Base-by-base conservation (phyloP, 257 asterid species). In the Solanum chilense region DNA sequence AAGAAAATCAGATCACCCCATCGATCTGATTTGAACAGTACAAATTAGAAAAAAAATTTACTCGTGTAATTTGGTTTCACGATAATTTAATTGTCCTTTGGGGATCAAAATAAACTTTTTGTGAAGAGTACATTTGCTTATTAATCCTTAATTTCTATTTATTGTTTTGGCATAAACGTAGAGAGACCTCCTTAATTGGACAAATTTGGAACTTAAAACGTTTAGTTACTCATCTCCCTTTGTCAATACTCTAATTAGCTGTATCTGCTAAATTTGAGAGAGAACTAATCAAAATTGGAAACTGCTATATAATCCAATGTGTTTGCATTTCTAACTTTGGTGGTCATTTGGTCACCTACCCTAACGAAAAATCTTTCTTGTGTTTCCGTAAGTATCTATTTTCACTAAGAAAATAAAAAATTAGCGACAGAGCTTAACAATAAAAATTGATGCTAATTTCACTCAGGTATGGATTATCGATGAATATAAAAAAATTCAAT, bases 301-400 rank as follows among this genome's bases (percentile, higher is more conserved):
- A 80, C 6, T 29, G 64, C 5, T 47, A 8, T 58, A 27, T 3
- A 75, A 15, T 29, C 85, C 27, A 29, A 3, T 29, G 41, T 78
- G 6, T 62, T 25, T 12, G 71, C 71, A 25, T 37, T 83, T 86
- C 77, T 62, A 87, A 18, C 31, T 81, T 78, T 68, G 74, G 39
- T 73, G 91, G 89, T 82, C 87, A 85, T 87, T 56, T 27, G 86
- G 68, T 89, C 71, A 90, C 91, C 91, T 85, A 86, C 87, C 89
- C 31, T 27, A 75, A 2, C n/a, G 66, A 73, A 82, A 86, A n/a
- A 21, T 82, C 83, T 29, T 20, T 16, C 56, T 16, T 49, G 4
- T 80, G 64, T 39, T 35, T 39, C 13, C 41, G 33, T 6, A 73
- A 74, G 11, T 11, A 76, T 41, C 5, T 41, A 42, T 39, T 37